Conservation (phyloP, 179 eudicot species). For the Spergularia azorica region DNA sequence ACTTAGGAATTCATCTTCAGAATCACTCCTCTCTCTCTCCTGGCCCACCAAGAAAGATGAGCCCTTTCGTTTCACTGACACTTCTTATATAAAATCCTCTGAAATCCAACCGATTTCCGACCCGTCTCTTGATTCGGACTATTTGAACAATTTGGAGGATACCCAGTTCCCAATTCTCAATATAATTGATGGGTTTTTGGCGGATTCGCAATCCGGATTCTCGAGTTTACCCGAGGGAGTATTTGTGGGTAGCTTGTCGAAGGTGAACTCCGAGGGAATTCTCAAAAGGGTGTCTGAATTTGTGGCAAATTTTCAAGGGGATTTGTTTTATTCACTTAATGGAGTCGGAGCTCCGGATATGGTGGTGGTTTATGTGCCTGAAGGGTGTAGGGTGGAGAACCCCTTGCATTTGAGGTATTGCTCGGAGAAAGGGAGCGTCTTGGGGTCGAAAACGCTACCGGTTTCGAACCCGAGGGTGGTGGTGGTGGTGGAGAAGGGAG, state of each 20-base stretch:
- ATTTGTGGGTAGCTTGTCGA: conserved; percentile 65
- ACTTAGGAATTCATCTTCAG: conserved; percentile 67
- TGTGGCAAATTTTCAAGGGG: conserved; percentile 65
- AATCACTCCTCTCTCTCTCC: conserved; percentile 68
- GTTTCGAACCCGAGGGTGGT: conserved; percentile 87
- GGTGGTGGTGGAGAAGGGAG: conserved; percentile 93
- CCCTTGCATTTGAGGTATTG: conserved; percentile 66
- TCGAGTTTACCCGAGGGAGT: conserved; percentile 63
- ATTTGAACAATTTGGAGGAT: conserved; percentile 33
- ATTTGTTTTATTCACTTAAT: conserved; percentile 89
- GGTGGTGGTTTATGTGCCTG: conserved; percentile 81
- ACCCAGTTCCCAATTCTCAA: conserved; percentile 61
- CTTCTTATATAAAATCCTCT: conserved; percentile 66
- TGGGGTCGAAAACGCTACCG: conserved; percentile 59
- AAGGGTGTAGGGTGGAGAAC: conserved; percentile 64
- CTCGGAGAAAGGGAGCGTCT: conserved; percentile 52
- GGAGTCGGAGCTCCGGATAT: conserved; percentile 89
- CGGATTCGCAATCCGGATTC: conserved; percentile 43
- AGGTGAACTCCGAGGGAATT: conserved; percentile 43
- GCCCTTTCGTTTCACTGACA: conserved; percentile 82
- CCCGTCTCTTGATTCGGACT: conserved; percentile 26
- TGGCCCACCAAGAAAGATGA: conserved; percentile 96
- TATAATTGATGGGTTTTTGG: conserved; percentile 69
- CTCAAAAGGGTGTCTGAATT: conserved; percentile 59
- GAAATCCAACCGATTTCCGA: conserved; percentile 53